Base-by-base conservation (phyloP, 805 yeast species). In the Kluyveromyces siamensis region DNA sequence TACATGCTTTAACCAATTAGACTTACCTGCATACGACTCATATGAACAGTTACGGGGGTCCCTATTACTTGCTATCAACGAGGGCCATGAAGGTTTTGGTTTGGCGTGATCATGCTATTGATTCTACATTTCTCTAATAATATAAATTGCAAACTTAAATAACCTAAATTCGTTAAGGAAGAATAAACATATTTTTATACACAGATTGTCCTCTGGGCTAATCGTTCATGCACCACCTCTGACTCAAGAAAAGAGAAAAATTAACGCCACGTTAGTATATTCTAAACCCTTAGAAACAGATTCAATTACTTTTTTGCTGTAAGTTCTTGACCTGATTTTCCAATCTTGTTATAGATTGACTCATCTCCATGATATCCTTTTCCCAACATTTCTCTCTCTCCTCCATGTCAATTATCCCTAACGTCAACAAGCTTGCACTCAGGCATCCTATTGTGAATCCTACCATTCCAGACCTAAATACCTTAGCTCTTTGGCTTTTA, bases 31-130 rank as follows among this genome's bases (percentile, higher is more conserved):
- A 21, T 93, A 93, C 67, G 95, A 84, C 47, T 79, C 85, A 7
- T 93, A 91, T 63, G 96, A 88, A 49, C 81, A 86, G 18, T 73
- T 93, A 47, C 77, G 97, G 53, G 84, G 87, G 2, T 81, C 93
- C 1, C 66, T 93, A 53, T 68, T 90, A 54, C 64, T 86, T 55
- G 97, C 99, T 0, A 80, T 93, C 16, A 86, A 89, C 25, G 99
- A 93, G 67, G 98, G 98, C 17, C 84, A 86, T 59, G 96, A 87
- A 72, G 98, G 98, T 2, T 93, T 93, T 70, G 98, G 97, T 8
- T 52, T 65, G 21, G 69, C 69, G 3, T 64, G 50, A 48, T 19
- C 10, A 35, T 11, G 21, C 40, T 17, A 37, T n/a, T 37, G 10
- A 17, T 37, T 37, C 37, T 14, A 35, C 3, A 13, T 35, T 13